A percentile compares a stretch with the other conserved stretches of the same genome.
Evolutionary conservation across 805 yeast species (phyloP).

Genomic region (Saturnispora diversa): DNA sequence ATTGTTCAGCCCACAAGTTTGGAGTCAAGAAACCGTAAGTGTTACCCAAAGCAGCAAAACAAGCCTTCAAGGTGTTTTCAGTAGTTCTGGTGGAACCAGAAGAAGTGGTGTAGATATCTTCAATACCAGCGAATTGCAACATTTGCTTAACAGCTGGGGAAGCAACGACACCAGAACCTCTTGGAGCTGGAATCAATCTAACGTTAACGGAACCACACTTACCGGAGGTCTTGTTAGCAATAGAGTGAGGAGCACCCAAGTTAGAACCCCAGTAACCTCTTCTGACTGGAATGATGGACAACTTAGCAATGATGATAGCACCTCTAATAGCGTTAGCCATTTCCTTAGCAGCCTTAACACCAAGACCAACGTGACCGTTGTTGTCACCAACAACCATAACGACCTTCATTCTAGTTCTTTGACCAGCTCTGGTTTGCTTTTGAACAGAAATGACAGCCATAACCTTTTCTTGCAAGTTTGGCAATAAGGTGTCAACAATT

Average conservation of each 20-base stretch:
- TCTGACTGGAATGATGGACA: slow-evolving; percentile 98
- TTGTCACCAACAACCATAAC: slow-evolving; percentile 99
- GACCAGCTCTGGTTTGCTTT: slow-evolving; percentile 99
- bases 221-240: slow-evolving; percentile 97
- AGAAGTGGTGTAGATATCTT: slow-evolving; percentile 98
- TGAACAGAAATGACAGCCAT: slow-evolving; percentile 99
- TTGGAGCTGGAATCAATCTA: slow-evolving; percentile 99
- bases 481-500: slow-evolving; percentile 93
- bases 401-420: slow-evolving; percentile 99
- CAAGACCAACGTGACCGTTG: slow-evolving; percentile 99
- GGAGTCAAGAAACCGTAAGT: slow-evolving; percentile 99
- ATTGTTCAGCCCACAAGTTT: slow-evolving; percentile 89
- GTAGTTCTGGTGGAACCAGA: slow-evolving; percentile 99
- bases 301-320: slow-evolving; percentile 98
- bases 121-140: slow-evolving; percentile 98
- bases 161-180: slow-evolving; percentile 99
- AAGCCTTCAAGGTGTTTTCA: slow-evolving; percentile 99
- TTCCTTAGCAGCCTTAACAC: slow-evolving; percentile 99
- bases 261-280: slow-evolving; percentile 99
- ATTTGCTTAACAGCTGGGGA: slow-evolving; percentile 99
- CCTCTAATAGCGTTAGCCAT: slow-evolving; percentile 99
- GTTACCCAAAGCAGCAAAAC: slow-evolving; percentile 99
- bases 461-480: slow-evolving; percentile 95
- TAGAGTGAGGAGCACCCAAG: slow-evolving; percentile 99
- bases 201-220: slow-evolving; percentile 99